These are phyloP conservation scores for Candida sp. DNA, from an alignment of 1,139 yeast species.

Conservation along the genomic window DNA sequence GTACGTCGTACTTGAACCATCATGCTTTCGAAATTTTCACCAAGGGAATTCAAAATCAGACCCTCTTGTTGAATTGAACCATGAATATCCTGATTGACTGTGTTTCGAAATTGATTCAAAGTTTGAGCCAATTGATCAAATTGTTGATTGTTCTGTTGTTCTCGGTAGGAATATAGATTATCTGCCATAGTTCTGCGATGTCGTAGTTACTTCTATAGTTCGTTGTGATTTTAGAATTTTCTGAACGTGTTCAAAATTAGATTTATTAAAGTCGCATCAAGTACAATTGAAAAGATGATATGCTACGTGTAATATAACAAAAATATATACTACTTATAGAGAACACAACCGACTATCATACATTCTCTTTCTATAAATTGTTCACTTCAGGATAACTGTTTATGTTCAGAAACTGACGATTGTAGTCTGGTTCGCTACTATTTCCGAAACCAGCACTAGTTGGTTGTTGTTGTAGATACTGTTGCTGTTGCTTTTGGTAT, in stretches of 20 bases:
- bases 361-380: slow-evolving; percentile 11
- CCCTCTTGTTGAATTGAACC: slow-evolving; percentile 40
- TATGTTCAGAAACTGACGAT: slow-evolving; percentile 24
- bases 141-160: slow-evolving; percentile 42
- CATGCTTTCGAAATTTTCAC: slow-evolving; percentile 59
- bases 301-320: neutral
- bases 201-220: too few species aligned
- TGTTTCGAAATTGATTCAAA: slow-evolving; percentile 40
- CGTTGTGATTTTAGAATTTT: neutral
- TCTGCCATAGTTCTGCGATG: slow-evolving; percentile 22
- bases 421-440: slow-evolving; percentile 9
- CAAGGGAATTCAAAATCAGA: slow-evolving; percentile 52
- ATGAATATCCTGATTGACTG: slow-evolving; percentile 43
- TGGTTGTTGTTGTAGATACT: slow-evolving; percentile 24
- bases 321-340: neutral
- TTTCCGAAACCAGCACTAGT: slow-evolving; percentile 39
- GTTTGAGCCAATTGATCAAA: slow-evolving; percentile 46
- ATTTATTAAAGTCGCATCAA: neutral
- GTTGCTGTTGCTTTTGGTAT: slow-evolving; percentile 1
- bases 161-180: slow-evolving; percentile 40
- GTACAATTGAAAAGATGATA: neutral
- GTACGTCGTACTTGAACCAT: slow-evolving; percentile 62
- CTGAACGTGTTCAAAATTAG: neutral
- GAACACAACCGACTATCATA: neutral
- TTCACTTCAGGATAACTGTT: slow-evolving; percentile 27